phyloP scores from a whole-genome alignment of 768 basidiomycete genomes.

The Auricularia sp. region DNA sequence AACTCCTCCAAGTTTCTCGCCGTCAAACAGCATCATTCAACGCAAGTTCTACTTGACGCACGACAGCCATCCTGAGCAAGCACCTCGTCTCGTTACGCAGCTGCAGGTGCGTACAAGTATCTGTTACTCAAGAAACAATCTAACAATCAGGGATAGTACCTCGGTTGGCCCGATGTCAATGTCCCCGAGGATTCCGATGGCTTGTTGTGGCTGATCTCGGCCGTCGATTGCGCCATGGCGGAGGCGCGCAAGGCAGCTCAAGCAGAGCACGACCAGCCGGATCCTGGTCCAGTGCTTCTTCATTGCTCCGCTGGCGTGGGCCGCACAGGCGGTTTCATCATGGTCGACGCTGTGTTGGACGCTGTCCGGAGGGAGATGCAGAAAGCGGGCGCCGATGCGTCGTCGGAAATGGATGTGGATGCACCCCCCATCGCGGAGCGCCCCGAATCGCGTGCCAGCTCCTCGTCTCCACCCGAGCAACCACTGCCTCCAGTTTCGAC shows the following conservation, averaged over 20 bases:
- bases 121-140: background rate
- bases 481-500: background rate
- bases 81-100: constrained; percentile 65
- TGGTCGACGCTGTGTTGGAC: constrained; percentile 78
- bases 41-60: constrained; percentile 57
- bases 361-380: constrained; percentile 51
- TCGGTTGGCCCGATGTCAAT: constrained; percentile 95
- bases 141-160: constrained; percentile 32
- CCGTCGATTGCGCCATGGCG: constrained; percentile 43
- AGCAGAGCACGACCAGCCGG: constrained; percentile 19
- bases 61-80: constrained; percentile 43
- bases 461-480: constrained; percentile 8
- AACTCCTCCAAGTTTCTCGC: background rate
- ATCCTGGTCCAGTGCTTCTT: constrained; percentile 48
- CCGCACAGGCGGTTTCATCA: constrained; percentile 87
- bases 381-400: constrained; percentile 5
- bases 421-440: background rate
- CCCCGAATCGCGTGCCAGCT: background rate
- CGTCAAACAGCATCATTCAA: constrained; percentile 22
- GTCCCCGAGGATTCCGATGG: constrained; percentile 78
- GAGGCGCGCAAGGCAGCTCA: constrained; percentile 32
- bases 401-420: background rate
- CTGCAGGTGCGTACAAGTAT: constrained; percentile 36
- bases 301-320: constrained; percentile 96
- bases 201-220: constrained; percentile 60